A percentile compares a stretch with the other conserved stretches of the same genome.
Conservation (phyloP, 805 yeast genomes). For the Tetrapisispora arboricola region DNA sequence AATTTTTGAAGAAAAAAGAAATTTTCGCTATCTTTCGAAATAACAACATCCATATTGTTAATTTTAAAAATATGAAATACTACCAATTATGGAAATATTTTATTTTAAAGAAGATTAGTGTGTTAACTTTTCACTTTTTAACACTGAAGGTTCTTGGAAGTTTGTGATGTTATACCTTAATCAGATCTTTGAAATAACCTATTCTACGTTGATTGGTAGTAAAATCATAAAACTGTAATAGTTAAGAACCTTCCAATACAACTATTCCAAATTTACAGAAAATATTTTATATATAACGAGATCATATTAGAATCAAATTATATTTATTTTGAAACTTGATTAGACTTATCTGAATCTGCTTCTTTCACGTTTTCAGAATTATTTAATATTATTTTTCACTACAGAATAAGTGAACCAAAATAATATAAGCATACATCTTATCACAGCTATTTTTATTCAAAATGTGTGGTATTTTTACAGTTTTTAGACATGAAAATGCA, state of each 20-base stretch:
- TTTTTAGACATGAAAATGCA: constrained; percentile 71
- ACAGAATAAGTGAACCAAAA: too few relatives aligned
- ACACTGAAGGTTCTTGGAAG: not conserved
- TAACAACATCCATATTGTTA: not conserved
- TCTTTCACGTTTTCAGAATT: too few relatives aligned
- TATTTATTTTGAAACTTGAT: too few relatives aligned
- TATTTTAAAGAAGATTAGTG: not conserved
- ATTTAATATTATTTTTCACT: too few relatives aligned
- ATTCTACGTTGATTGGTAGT: too few relatives aligned
- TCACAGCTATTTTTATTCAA: constrained; percentile 4
- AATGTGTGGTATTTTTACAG: constrained; percentile 99
- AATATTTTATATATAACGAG: not conserved
- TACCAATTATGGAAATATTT: not conserved
- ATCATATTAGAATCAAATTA: too few relatives aligned
- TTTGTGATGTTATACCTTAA: not conserved
- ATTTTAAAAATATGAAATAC: not conserved
- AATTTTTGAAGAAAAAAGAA: not conserved
- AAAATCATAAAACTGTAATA: too few relatives aligned
- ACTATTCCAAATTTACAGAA: too few relatives aligned
- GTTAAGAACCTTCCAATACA: too few relatives aligned
- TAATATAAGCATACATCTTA: too few relatives aligned
- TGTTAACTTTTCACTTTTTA: not conserved
- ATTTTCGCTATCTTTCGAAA: not conserved
- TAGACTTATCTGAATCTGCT: too few relatives aligned
- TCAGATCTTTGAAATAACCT: too few relatives aligned